Evolutionary conservation across 2,329 filamentous ascomycete species (phyloP).

Genomic region (Geosmithia morbida): DNA sequence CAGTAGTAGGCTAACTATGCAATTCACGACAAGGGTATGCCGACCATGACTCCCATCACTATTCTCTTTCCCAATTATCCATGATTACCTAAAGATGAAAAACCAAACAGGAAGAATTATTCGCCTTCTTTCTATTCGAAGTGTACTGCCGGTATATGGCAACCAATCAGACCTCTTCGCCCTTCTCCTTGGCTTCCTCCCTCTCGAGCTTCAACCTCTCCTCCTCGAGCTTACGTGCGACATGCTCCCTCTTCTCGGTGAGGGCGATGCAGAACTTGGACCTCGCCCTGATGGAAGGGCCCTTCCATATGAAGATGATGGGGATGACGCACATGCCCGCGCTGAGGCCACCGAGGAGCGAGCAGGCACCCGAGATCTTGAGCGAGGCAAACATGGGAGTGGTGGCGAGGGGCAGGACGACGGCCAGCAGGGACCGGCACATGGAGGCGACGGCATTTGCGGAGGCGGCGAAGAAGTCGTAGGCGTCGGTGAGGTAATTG

Average conservation of each 20-base stretch:
- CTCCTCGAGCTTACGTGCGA: constrained; percentile 23
- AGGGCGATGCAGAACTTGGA: constrained; percentile 50
- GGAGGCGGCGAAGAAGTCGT: constrained; percentile 51
- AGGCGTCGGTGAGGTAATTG: constrained; percentile 54
- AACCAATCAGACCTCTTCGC: constrained; percentile 1
- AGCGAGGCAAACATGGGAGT: constrained; percentile 31
- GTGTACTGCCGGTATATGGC: too few species aligned
- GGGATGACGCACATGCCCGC: constrained; percentile 34
- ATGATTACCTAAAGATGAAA: too few species aligned
- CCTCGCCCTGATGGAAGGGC: constrained; percentile 36
- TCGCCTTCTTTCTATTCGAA: too few species aligned
- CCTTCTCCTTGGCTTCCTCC: constrained; percentile 8
- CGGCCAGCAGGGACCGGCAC: constrained; percentile 88
- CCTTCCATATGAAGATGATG: constrained; percentile 39
- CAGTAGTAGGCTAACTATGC: too few species aligned
- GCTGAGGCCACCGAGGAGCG: constrained; percentile 34
- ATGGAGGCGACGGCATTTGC: constrained; percentile 75
- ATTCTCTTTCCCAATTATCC: too few species aligned
- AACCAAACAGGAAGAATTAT: too few species aligned
- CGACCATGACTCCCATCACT: too few species aligned
- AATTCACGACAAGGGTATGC: too few species aligned
- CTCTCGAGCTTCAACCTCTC: constrained; percentile 14
- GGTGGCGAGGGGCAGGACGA: constrained; percentile 46
- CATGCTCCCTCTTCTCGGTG: constrained; percentile 31
- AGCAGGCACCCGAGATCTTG: constrained; percentile 33